A percentile compares a stretch with the other conserved stretches of the same genome.
Conservation (phyloP, 2,329 filamentous ascomycete genomes). For the Trichoderma sp. region DNA sequence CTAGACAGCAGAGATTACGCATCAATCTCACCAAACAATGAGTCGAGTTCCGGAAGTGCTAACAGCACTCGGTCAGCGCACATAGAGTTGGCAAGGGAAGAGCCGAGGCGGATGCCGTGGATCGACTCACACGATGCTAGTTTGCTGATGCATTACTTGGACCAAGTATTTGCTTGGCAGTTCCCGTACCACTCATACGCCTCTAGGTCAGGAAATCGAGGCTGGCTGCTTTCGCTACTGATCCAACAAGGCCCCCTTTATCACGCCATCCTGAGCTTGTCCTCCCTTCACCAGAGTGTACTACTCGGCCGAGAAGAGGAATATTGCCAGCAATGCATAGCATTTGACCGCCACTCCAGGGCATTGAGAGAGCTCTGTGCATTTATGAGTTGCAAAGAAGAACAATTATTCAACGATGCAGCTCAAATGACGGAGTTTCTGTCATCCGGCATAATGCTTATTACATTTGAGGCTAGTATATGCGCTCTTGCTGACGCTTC, state of each 20-base stretch:
- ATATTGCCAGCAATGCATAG: background rate
- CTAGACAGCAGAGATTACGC: background rate
- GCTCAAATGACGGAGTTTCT: background rate
- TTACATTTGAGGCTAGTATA: background rate
- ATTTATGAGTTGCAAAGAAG: background rate
- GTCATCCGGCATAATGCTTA: background rate
- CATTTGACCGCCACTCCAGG: background rate
- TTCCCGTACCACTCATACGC: background rate
- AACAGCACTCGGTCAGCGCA: background rate
- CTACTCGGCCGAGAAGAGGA: background rate
- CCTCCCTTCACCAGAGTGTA: background rate
- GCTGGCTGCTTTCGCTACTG: background rate
- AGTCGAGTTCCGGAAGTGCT: background rate
- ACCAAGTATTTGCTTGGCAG: background rate
- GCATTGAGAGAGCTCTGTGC: background rate
- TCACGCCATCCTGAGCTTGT: background rate
- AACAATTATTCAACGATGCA: background rate
- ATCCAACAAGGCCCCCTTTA: background rate
- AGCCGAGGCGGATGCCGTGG: background rate
- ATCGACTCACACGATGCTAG: background rate
- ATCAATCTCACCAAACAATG: background rate
- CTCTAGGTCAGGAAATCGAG: background rate
- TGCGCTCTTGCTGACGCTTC: background rate
- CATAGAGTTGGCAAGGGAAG: background rate
- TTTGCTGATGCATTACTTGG: background rate